Conservation (phyloP, 1,139 yeast species). For the Nakaseomyces kungkrabaensis region DNA sequence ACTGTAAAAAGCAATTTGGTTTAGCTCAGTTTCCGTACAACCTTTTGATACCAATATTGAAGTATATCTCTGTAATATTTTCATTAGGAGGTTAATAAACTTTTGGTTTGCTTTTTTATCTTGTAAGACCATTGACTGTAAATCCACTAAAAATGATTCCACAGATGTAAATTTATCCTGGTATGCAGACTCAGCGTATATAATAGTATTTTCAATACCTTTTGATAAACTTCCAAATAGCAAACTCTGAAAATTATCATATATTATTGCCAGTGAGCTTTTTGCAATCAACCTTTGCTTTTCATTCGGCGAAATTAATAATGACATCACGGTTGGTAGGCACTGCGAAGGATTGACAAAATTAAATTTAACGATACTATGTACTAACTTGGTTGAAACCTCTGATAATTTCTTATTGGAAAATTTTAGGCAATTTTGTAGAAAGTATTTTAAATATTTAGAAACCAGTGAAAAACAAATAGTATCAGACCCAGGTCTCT, state of each 20-base stretch:
- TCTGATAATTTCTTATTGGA: constrained; percentile 39
- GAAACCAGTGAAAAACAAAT: constrained; percentile 66
- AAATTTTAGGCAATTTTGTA: constrained; percentile 37
- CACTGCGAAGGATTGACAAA: constrained; percentile 66
- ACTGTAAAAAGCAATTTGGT: constrained; percentile 15
- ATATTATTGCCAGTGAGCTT: constrained; percentile 44
- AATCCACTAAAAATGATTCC: constrained; percentile 14
- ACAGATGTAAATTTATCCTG: constrained; percentile 17
- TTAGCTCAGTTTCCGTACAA: constrained; percentile 7
- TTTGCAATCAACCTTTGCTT: constrained; percentile 41
- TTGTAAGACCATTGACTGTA: constrained; percentile 10
- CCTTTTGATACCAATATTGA: constrained; percentile 3
- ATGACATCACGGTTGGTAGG: constrained; percentile 59
- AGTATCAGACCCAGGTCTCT: constrained; percentile 38
- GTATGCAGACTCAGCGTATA: constrained; percentile 31
- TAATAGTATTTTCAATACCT: constrained; percentile 50
- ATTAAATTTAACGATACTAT: constrained; percentile 49
- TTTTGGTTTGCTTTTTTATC: constrained; percentile 15
- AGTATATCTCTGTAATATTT: constrained; percentile 10
- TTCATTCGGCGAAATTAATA: constrained; percentile 45
- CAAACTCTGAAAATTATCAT: constrained; percentile 60
- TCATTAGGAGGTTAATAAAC: constrained; percentile 13
- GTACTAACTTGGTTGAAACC: constrained; percentile 45
- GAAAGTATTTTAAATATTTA: constrained; percentile 42
- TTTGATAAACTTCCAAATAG: constrained; percentile 55